These are phyloP conservation scores for Debaryomyces castellii DNA, from an alignment of 805 yeast species.

Conservation along the genomic window DNA sequence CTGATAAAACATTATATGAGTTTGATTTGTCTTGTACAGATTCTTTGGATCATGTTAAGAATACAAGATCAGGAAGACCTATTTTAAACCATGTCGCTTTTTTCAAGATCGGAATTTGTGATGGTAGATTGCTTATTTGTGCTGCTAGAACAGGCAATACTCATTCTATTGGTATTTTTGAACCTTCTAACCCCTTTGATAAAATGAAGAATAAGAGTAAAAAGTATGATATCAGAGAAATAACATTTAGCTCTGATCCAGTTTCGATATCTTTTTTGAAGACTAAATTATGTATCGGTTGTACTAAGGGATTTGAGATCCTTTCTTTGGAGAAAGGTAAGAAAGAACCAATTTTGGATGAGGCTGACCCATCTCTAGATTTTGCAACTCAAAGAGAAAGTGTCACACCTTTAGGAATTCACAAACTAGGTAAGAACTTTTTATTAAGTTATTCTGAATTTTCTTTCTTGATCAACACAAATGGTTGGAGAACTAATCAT, in stretches of 20 bases:
- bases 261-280: slow-evolving; percentile 88
- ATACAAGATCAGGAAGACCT: slow-evolving; percentile 68
- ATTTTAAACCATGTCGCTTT: slow-evolving; percentile 84
- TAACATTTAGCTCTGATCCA: slow-evolving; percentile 83
- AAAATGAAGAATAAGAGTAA: slow-evolving; percentile 53
- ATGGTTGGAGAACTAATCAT: slow-evolving; percentile 95
- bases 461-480: slow-evolving; percentile 89
- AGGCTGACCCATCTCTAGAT: slow-evolving; percentile 97
- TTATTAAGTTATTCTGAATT: slow-evolving; percentile 87
- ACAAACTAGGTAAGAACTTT: slow-evolving; percentile 85
- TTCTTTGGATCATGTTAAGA: slow-evolving; percentile 47
- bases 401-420: slow-evolving; percentile 87
- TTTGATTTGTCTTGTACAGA: slow-evolving; percentile 61
- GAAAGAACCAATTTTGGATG: slow-evolving; percentile 88
- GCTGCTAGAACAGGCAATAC: slow-evolving; percentile 83
- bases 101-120: slow-evolving; percentile 90
- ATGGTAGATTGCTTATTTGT: slow-evolving; percentile 83
- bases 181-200: slow-evolving; percentile 76
- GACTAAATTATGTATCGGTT: slow-evolving; percentile 88
- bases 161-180: slow-evolving; percentile 80
- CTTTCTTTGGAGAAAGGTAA: slow-evolving; percentile 81
- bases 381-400: slow-evolving; percentile 80
- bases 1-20: slow-evolving; percentile 79
- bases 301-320: slow-evolving; percentile 95
- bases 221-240: slow-evolving; percentile 69